Percentiles rank a stretch among this genome's conserved stretches.
These are phyloP conservation scores for Aristolochia contorta DNA, from an alignment of 164 flowering plant species.

Conservation along the genomic window DNA sequence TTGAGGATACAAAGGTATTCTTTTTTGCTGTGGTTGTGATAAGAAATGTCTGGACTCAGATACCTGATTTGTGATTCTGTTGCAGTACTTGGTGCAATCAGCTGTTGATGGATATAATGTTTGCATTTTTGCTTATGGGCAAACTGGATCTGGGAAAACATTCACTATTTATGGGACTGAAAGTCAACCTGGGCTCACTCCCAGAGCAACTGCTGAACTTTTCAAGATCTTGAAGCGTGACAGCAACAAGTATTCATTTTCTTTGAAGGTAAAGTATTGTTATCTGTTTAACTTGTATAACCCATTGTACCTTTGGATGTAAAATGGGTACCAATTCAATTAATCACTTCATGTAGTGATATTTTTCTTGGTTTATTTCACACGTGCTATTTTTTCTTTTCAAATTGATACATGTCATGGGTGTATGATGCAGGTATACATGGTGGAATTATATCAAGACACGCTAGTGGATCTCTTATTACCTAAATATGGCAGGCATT, in stretches of 20 bases:
- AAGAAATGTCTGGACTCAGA: not conserved
- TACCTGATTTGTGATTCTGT: not conserved
- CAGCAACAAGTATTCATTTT: conserved; percentile 68
- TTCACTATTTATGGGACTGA: conserved; percentile 94
- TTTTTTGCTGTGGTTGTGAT: not conserved
- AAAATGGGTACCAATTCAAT: not conserved
- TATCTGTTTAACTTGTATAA: not conserved
- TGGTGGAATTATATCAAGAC: conserved; percentile 97
- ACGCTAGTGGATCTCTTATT: conserved; percentile 80
- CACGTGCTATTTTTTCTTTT: not conserved
- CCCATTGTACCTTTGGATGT: not conserved
- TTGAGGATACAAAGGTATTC: conserved; percentile 81
- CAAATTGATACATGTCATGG: too few species aligned
- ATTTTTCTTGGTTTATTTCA: not conserved
- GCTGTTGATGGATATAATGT: conserved; percentile 97
- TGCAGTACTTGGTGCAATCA: conserved; percentile 97
- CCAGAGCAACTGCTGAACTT: conserved; percentile 76
- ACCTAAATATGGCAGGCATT: conserved; percentile 59
- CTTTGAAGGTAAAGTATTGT: conserved; percentile 56
- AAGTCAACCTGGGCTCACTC: conserved; percentile 81
- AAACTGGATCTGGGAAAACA: conserved; percentile 99
- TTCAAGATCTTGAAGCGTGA: conserved; percentile 77
- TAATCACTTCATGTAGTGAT: not conserved
- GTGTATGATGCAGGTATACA: conserved; percentile 57
- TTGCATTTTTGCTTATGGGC: conserved; percentile 98